phyloP scores from a whole-genome alignment of 2,329 filamentous ascomycete genomes.

The Epichloe typhina region DNA sequence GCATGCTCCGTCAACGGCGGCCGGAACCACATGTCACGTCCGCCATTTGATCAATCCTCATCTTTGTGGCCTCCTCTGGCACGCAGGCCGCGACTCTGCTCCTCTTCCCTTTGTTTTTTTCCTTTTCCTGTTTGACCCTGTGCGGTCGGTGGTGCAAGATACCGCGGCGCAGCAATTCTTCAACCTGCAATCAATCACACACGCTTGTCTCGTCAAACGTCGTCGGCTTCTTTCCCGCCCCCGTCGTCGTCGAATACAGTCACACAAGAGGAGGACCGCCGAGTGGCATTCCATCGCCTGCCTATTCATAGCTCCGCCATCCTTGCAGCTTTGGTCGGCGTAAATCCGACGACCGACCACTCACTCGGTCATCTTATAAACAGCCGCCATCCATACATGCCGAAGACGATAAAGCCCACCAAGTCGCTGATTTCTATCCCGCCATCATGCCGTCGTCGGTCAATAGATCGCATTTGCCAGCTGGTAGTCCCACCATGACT shows the following conservation, averaged over 20 bases:
- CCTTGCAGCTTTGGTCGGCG: neutral
- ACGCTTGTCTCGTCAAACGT: neutral
- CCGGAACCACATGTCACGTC: constrained; percentile 11
- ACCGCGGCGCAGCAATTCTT: neutral
- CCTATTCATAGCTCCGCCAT: neutral
- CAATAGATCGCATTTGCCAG: constrained; percentile 29
- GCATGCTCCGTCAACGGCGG: constrained; percentile 5
- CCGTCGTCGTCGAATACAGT: neutral
- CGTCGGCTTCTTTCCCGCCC: neutral
- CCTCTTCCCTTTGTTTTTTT: neutral
- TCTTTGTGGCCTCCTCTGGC: constrained; percentile 3
- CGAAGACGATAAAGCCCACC: neutral
- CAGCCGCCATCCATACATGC: neutral
- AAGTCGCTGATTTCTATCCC: neutral
- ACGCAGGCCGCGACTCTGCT: neutral
- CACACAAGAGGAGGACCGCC: neutral
- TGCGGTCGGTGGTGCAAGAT: neutral
- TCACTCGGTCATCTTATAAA: neutral
- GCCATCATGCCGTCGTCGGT: constrained; percentile 30
- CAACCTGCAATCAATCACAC: neutral
- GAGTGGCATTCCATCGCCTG: neutral
- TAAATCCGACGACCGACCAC: neutral
- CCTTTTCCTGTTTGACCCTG: neutral
- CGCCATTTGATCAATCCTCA: constrained; percentile 1
- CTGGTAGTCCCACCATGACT: constrained; percentile 31